Conservation (phyloP, 768 basidiomycete species). For the Lyophyllum atratum region DNA sequence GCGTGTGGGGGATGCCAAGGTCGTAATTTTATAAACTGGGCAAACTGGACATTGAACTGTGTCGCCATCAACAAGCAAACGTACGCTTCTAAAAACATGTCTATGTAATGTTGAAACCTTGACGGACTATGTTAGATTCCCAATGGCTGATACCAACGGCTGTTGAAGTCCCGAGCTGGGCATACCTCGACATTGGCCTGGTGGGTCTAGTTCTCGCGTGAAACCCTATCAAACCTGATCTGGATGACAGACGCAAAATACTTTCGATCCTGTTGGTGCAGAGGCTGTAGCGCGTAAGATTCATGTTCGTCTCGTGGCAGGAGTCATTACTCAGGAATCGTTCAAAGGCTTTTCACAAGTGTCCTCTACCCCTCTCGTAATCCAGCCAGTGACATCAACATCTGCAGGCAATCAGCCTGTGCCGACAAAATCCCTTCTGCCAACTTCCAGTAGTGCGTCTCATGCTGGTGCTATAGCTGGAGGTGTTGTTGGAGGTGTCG, state of each 20-base stretch:
- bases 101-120: not conserved
- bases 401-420: not conserved
- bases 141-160: constrained; percentile 40
- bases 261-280: constrained; percentile 39
- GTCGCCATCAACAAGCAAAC: constrained; percentile 28
- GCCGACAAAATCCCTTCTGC: not conserved
- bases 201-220: constrained; percentile 18
- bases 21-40: constrained; percentile 39
- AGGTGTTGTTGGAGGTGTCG: constrained; percentile 56
- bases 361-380: not conserved
- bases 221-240: not conserved
- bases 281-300: constrained; percentile 14
- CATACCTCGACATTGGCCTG: constrained; percentile 51
- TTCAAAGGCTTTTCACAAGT: not conserved
- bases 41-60: constrained; percentile 39
- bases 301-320: not conserved
- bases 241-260: constrained; percentile 28
- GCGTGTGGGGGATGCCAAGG: constrained; percentile 64
- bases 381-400: not conserved
- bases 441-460: not conserved
- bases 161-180: constrained; percentile 56
- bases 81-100: constrained; percentile 22
- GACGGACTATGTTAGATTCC: constrained; percentile 39
- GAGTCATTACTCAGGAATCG: not conserved
- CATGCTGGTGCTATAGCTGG: constrained; percentile 61